Conservation (phyloP, 2,329 filamentous ascomycete species). For the Seiridium unicorne region DNA sequence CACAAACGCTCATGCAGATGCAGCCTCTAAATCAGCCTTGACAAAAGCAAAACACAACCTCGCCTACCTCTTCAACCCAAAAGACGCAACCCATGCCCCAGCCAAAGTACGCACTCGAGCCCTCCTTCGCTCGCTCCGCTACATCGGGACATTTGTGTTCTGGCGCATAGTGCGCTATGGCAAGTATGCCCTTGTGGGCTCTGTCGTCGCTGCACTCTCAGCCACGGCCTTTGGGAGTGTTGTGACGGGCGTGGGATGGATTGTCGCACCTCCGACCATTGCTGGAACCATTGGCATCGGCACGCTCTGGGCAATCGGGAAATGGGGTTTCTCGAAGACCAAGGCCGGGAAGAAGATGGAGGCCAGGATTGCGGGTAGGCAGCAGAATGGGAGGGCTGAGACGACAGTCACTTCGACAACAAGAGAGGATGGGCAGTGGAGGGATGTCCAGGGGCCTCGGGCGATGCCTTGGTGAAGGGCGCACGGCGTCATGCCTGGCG, state of each 20-base stretch:
- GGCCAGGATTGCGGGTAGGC: neutral
- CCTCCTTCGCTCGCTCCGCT: neutral
- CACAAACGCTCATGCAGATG: neutral
- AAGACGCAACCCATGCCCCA: neutral
- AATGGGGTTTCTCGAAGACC: neutral
- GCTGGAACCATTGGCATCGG: neutral
- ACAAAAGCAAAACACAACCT: neutral
- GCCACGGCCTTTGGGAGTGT: neutral
- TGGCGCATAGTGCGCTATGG: neutral
- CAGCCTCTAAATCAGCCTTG: neutral
- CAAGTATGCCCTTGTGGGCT: neutral
- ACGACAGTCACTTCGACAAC: neutral
- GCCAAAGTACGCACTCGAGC: neutral
- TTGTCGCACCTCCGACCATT: neutral
- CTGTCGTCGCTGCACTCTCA: neutral
- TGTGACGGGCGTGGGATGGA: neutral
- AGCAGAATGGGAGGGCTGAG: neutral
- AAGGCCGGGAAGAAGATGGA: neutral
- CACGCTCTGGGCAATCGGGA: neutral
- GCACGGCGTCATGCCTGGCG: neutral
- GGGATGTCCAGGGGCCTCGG: neutral
- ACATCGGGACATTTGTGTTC: neutral
- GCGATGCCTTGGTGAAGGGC: neutral
- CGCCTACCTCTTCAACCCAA: neutral
- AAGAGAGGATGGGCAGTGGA: neutral